Base-by-base conservation (phyloP, 2,329 filamentous ascomycete genomes). In the Gliomastix tumulicola region DNA sequence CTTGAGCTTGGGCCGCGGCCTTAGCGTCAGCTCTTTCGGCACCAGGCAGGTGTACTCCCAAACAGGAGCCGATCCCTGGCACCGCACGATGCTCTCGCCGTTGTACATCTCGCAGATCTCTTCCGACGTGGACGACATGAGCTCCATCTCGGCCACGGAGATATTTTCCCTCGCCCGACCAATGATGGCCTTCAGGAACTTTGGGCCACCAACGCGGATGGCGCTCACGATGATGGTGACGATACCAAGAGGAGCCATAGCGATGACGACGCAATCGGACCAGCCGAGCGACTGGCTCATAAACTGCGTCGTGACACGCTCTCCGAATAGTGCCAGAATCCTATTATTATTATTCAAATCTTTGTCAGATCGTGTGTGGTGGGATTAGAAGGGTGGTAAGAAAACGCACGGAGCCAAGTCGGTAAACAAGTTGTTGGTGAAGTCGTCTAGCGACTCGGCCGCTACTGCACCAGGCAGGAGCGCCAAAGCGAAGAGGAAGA, bases 221-320 rank as follows among this genome's bases (percentile, higher is more conserved):
- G 61, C 58, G 1, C 56, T 56, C 1, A 67, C 61, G 1, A 68
- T 50, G 1, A 55, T 53, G 1, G 65, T 69, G 21, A 69, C 38
- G 12, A 69, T 60, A 0, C 65, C 62, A 6, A 70, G 42, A 0
- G 66, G 66, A 1, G 56, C 63, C 37, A 68, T 53, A 0, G 66
- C 59, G 19, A 71, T 61, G 11, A 69, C 60, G 8, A 70, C 47
- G 34, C 63, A 59, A 34, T 70, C 68, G 0, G 59, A 41, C 27
- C 56, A 48, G 7, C 47, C 54, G 10, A 62, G 54, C 0, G 59
- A 60, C 31, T 66, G 54, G 35, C 60, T 66, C 15, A 69, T 53
- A 37, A 65, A 69, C 49, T 69, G 66, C 43, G 59, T 67, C 3
- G 64, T 63, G 8, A 68, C 55, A 22, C 57, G 53, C 35, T 68